phyloP scores from a whole-genome alignment of 768 basidiomycete species.

The Trametes punicea region DNA sequence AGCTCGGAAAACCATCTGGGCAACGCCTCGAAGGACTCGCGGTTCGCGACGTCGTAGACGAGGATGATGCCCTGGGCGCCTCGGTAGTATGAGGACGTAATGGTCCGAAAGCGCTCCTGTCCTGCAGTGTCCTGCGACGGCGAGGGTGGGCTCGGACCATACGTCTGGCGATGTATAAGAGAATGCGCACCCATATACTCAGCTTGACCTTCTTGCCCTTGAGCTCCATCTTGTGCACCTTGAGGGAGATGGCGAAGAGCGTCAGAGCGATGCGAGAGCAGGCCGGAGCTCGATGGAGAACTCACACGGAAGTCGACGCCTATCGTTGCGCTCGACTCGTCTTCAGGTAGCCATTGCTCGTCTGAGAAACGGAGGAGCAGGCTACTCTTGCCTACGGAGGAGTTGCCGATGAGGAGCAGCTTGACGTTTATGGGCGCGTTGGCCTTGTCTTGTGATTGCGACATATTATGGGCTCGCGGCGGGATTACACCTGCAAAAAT shows the following conservation, averaged over 20 bases:
- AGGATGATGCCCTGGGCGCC: constrained; percentile 83
- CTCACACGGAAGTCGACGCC: constrained; percentile 83
- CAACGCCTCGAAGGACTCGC: constrained; percentile 92
- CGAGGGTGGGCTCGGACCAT: background rate
- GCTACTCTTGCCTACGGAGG: constrained; percentile 91
- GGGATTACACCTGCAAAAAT: no score
- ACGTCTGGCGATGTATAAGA: background rate
- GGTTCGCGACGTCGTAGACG: constrained; percentile 93
- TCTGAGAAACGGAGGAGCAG: constrained; percentile 93
- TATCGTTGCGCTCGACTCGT: constrained; percentile 83
- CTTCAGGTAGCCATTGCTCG: constrained; percentile 90
- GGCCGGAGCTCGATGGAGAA: constrained; percentile 4
- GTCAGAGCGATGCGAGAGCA: background rate
- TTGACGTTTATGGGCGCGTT: constrained; percentile 67
- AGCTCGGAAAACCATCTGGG: constrained; percentile 91
- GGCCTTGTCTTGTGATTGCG: constrained; percentile 17
- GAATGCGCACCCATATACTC: constrained; percentile 86
- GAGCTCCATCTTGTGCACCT: constrained; percentile 89
- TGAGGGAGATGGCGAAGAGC: background rate
- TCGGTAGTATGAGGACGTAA: constrained; percentile 94
- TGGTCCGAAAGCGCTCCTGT: constrained; percentile 93
- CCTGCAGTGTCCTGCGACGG: constrained; percentile 86
- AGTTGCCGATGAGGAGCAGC: constrained; percentile 81
- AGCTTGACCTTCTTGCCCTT: constrained; percentile 85
- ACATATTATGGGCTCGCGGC: constrained; percentile 1